phyloP scores from a whole-genome alignment of 1,284 basidiomycete genomes.

The Microbotryum silenes-acaulis region DNA sequence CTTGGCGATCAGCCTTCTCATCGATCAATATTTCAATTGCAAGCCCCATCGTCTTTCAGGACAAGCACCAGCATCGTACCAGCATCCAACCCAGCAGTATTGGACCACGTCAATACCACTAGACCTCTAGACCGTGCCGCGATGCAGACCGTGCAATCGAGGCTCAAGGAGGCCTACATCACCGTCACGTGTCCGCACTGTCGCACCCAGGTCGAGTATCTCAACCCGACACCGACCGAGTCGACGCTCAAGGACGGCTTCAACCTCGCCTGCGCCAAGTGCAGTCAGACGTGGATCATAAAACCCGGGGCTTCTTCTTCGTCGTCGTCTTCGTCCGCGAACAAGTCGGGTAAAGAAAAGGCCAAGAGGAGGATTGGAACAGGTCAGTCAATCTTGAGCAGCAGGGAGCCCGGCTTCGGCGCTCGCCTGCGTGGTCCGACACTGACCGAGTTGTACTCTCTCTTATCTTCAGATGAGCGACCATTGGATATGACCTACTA shows the following conservation, averaged over 20 bases:
- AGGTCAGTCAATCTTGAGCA: conserved; percentile 31
- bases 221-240: conserved; percentile 63
- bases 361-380: conserved; percentile 37
- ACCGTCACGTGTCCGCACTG: conserved; percentile 52
- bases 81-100: too few relatives aligned
- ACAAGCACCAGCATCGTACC: too few relatives aligned
- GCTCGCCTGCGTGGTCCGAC: conserved; percentile 10
- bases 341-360: not conserved
- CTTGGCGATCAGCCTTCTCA: too few relatives aligned
- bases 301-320: conserved; percentile 24
- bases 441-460: conserved; percentile 44
- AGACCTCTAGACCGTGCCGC: too few relatives aligned
- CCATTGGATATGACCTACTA: conserved; percentile 86
- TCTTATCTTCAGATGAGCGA: conserved; percentile 77
- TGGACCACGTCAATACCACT: too few relatives aligned
- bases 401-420: not conserved
- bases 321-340: conserved; percentile 13
- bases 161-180: conserved; percentile 1
- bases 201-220: conserved; percentile 60
- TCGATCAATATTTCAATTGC: too few relatives aligned
- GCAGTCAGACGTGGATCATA: conserved; percentile 55
- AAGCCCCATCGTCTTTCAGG: too few relatives aligned
- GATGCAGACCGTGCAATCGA: conserved; percentile 16
- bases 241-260: conserved; percentile 53
- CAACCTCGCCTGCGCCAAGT: conserved; percentile 33